phyloP scores from a whole-genome alignment of 768 basidiomycete species.

The Tremella mesenterica region DNA sequence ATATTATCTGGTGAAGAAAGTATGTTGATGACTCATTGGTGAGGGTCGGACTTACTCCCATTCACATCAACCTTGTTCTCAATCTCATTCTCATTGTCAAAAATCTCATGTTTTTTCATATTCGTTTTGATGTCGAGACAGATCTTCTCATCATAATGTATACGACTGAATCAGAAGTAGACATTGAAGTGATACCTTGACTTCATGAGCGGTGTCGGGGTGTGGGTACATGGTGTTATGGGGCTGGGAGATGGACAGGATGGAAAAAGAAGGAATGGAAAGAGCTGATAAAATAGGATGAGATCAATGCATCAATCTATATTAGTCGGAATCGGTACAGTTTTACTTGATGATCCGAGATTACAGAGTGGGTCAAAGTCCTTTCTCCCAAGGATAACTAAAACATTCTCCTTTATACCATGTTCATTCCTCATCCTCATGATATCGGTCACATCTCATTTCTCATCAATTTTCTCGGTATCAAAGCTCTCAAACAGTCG shows the following conservation, averaged over 20 bases:
- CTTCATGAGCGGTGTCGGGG: too few relatives aligned
- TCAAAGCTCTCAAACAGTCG: too few relatives aligned
- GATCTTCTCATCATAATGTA: not conserved
- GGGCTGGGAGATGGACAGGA: too few relatives aligned
- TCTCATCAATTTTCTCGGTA: too few relatives aligned
- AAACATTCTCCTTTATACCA: not conserved
- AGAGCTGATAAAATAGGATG: slow-evolving; percentile 55
- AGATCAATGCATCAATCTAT: slow-evolving; percentile 87
- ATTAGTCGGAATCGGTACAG: slow-evolving; percentile 79
- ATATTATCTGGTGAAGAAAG: slow-evolving; percentile 75
- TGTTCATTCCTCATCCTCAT: too few relatives aligned
- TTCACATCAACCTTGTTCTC: not conserved
- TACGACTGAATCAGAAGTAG: too few relatives aligned
- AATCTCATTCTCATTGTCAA: not conserved
- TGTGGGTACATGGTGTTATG: too few relatives aligned
- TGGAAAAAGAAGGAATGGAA: not conserved
- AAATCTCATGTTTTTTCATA: not conserved
- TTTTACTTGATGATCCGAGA: slow-evolving; percentile 84
- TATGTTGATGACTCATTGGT: slow-evolving; percentile 93
- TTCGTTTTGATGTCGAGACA: not conserved
- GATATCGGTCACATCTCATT: too few relatives aligned
- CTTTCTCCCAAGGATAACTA: not conserved
- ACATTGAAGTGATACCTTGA: too few relatives aligned
- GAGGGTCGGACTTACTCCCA: slow-evolving; percentile 32
- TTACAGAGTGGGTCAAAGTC: slow-evolving; percentile 61